Conservation (phyloP, 257 asterid genomes). For the Euphrasia confusa region DNA sequence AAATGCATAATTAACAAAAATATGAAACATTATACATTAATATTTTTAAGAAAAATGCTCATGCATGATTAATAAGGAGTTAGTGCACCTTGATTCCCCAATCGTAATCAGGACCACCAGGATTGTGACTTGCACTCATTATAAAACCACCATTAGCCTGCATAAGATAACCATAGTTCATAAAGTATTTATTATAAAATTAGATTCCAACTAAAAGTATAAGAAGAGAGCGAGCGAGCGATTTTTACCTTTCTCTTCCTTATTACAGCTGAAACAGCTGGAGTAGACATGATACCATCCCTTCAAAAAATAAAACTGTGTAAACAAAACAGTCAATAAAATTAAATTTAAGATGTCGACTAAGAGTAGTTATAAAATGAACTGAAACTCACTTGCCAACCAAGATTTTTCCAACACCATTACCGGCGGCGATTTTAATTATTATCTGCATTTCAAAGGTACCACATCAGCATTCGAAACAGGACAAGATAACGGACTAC, state of each 20-base stretch:
- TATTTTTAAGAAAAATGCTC: neutral
- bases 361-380: conserved; percentile 7
- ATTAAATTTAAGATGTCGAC: neutral
- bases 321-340: neutral
- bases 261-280: conserved; percentile 96
- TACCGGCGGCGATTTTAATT: conserved; percentile 87
- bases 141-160: conserved; percentile 97
- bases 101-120: conserved; percentile 97
- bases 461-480: conserved; percentile 28
- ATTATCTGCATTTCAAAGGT: conserved; percentile 58
- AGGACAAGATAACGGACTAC: conserved; percentile 1
- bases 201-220: conserved; percentile 13
- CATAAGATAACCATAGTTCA: neutral
- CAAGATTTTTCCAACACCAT: conserved; percentile 82
- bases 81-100: conserved; percentile 95
- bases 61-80: conserved; percentile 2
- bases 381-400: conserved; percentile 73
- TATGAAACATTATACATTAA: neutral
- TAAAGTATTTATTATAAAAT: neutral
- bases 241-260: conserved; percentile 73
- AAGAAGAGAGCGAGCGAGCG: conserved; percentile 13
- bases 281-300: conserved; percentile 91
- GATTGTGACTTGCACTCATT: conserved; percentile 99
- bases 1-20: conserved; percentile 26
- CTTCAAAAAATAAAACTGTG: conserved; percentile 33